Conservation (phyloP, 2,329 filamentous ascomycete genomes). For the Emericellopsis atlantica region DNA sequence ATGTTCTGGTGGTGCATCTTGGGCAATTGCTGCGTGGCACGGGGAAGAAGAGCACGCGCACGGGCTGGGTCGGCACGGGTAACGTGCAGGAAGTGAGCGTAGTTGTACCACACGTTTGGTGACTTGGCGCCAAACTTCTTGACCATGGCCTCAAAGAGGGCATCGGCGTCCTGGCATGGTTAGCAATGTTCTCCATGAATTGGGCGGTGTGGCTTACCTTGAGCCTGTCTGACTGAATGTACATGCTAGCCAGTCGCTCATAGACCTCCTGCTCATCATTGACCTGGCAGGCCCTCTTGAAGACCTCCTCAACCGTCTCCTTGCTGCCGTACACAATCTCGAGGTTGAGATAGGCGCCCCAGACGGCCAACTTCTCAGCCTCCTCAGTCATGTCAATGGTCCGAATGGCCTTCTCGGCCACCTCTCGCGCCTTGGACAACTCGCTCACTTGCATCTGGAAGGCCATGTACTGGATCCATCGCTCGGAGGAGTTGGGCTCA, state of each 20-base stretch:
- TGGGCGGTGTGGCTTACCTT: constrained; percentile 42
- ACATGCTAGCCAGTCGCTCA: constrained; percentile 83
- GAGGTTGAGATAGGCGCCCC: constrained; percentile 88
- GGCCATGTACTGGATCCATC: constrained; percentile 99
- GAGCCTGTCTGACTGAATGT: constrained; percentile 80
- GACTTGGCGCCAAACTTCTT: constrained; percentile 81
- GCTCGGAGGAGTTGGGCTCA: constrained; percentile 80
- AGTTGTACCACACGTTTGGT: constrained; percentile 82
- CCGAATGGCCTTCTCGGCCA: constrained; percentile 80
- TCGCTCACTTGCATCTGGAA: constrained; percentile 92
- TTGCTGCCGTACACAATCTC: constrained; percentile 84
- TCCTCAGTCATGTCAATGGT: constrained; percentile 88
- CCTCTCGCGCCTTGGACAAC: constrained; percentile 72
- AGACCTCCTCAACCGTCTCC: constrained; percentile 70
- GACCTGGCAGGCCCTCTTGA: constrained; percentile 86
- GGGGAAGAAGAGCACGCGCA: constrained; percentile 64
- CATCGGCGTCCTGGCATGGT: constrained; percentile 64
- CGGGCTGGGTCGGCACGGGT: constrained; percentile 57
- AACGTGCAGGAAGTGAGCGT: constrained; percentile 83
- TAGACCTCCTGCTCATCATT: constrained; percentile 87
- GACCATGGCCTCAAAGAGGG: constrained; percentile 70
- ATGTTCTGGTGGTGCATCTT: constrained; percentile 51
- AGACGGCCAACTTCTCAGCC: constrained; percentile 86
- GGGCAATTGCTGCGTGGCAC: constrained; percentile 69
- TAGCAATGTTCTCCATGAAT: constrained; percentile 8